Conservation (phyloP, 345 rosid species). For the Citrus reticulata region DNA sequence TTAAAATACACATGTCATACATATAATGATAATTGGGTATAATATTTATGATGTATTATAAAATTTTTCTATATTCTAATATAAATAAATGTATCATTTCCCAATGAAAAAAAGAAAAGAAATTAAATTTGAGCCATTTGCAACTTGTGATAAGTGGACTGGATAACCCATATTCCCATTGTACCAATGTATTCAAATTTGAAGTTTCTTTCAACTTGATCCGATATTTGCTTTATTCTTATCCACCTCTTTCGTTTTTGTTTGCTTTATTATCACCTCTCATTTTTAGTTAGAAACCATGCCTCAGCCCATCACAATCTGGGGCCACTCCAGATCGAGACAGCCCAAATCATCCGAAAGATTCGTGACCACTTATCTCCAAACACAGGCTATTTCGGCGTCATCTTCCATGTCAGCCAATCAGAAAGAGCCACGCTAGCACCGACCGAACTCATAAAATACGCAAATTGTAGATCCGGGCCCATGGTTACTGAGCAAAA, state of each 20-base stretch:
- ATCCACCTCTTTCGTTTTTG: neutral
- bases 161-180: neutral
- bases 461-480: neutral
- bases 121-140: neutral
- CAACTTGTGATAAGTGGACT: neutral
- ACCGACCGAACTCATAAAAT: neutral
- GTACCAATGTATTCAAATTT: neutral
- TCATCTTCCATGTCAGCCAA: neutral
- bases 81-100: no score
- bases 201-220: neutral
- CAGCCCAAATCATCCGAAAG: neutral
- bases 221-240: neutral
- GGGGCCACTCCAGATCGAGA: neutral
- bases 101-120: no score
- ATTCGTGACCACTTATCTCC: neutral
- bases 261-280: neutral
- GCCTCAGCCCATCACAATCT: neutral
- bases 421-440: neutral
- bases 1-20: no score
- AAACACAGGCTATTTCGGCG: neutral
- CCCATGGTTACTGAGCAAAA: constrained; percentile 19
- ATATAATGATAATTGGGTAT: no score
- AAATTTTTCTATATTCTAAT: no score
- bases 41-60: no score
- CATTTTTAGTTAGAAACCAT: no score